phyloP scores from a whole-genome alignment of 2,329 filamentous ascomycete genomes.

The Blastomyces emzantsi region DNA sequence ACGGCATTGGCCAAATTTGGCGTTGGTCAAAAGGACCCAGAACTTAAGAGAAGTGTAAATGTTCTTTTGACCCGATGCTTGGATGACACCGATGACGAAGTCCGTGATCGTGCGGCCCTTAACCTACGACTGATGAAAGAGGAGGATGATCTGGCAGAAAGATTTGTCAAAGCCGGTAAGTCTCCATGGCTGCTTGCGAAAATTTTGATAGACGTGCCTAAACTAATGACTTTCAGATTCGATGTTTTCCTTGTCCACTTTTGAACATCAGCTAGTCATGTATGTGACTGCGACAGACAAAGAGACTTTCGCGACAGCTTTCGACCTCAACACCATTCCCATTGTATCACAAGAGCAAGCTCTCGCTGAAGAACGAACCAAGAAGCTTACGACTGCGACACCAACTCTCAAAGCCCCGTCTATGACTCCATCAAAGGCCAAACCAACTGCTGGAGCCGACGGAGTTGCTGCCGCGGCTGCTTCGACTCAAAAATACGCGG shows the following conservation, averaged over 20 bases:
- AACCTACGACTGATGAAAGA: constrained; percentile 89
- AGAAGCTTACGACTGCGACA: constrained; percentile 89
- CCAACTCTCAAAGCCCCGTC: constrained; percentile 92
- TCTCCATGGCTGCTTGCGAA: not conserved
- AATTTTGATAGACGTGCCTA: not conserved
- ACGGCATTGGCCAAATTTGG: constrained; percentile 96
- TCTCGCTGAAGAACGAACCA: constrained; percentile 88
- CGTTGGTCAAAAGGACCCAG: constrained; percentile 88
- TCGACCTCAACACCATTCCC: constrained; percentile 85
- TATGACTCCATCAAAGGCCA: constrained; percentile 63
- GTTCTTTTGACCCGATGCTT: constrained; percentile 88
- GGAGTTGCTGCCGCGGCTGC: constrained; percentile 67
- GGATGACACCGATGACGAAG: constrained; percentile 96
- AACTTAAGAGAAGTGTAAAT: constrained; percentile 91
- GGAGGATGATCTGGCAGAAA: constrained; percentile 73
- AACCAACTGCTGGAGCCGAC: constrained; percentile 59
- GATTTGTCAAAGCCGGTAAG: constrained; percentile 88
- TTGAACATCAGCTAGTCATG: constrained; percentile 95
- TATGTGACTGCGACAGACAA: constrained; percentile 93
- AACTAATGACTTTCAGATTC: constrained; percentile 52
- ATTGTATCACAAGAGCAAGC: constrained; percentile 94
- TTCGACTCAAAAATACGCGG: constrained; percentile 76
- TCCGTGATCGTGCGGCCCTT: constrained; percentile 86
- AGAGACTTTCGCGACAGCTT: constrained; percentile 71
- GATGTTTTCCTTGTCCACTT: constrained; percentile 88